Conservation (phyloP, 2,329 filamentous ascomycete species). For the Talaromyces atroroseus region DNA sequence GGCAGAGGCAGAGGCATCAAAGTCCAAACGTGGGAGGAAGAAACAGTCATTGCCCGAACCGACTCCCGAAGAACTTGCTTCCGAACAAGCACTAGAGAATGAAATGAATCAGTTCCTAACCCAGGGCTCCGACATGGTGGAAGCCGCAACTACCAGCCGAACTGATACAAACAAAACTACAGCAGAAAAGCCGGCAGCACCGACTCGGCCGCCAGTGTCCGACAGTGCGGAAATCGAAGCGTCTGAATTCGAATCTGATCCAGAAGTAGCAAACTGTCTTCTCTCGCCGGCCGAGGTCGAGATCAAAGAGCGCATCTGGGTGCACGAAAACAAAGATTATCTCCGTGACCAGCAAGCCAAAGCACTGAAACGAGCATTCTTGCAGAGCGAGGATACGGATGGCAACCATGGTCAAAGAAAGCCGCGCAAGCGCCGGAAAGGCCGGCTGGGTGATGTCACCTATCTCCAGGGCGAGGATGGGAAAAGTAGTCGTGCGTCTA, state of each 20-base stretch:
- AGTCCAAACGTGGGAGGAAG: conserved; percentile 26
- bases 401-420: conserved; percentile 26
- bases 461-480: conserved; percentile 54
- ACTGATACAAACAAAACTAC: not conserved
- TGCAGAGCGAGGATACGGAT: conserved; percentile 43
- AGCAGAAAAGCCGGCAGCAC: not conserved
- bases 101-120: conserved; percentile 65
- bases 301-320: conserved; percentile 89
- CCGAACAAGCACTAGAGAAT: conserved; percentile 55
- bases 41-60: conserved; percentile 42
- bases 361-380: conserved; percentile 64
- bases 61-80: conserved; percentile 57
- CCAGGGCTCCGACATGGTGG: conserved; percentile 33
- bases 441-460: conserved; percentile 42
- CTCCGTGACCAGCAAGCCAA: conserved; percentile 81
- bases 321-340: conserved; percentile 92
- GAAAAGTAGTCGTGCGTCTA: conserved; percentile 60
- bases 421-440: conserved; percentile 47
- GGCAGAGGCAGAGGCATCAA: conserved; percentile 12
- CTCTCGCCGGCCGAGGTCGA: conserved; percentile 67
- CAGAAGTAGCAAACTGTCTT: conserved; percentile 75
- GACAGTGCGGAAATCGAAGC: conserved; percentile 58
- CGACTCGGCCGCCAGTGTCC: conserved; percentile 46
- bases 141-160: conserved; percentile 19
- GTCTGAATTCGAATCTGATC: conserved; percentile 82